Evolutionary conservation across 1,284 basidiomycete species (phyloP).

Genomic region (Vanrija sp.): DNA sequence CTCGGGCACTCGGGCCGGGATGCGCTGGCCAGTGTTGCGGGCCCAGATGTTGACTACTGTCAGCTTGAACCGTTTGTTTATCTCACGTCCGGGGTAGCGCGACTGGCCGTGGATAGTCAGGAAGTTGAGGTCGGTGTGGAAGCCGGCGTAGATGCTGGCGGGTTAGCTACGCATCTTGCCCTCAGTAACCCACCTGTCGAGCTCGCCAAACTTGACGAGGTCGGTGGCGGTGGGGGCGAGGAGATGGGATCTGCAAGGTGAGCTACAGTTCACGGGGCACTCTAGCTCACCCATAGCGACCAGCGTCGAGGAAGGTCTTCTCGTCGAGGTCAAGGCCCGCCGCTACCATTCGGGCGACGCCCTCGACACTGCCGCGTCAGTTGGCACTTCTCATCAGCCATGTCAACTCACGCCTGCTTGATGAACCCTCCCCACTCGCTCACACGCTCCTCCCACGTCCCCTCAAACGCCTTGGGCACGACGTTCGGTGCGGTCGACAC

Average conservation of each 20-base stretch:
- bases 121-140: constrained; percentile 61
- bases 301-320: constrained; percentile 67
- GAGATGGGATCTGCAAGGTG: constrained; percentile 64
- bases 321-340: constrained; percentile 69
- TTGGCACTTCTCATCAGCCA: background rate
- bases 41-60: constrained; percentile 71
- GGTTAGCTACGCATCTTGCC: background rate
- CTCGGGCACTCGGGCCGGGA: constrained; percentile 72
- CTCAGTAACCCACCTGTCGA: constrained; percentile 48
- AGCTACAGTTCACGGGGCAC: constrained; percentile 53
- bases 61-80: background rate
- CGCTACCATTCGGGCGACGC: constrained; percentile 75
- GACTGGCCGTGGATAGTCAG: constrained; percentile 84
- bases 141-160: constrained; percentile 78
- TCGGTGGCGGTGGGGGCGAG: constrained; percentile 89
- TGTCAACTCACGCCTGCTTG: constrained; percentile 67
- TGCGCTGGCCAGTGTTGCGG: constrained; percentile 80
- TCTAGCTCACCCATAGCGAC: constrained; percentile 69
- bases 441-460: constrained; percentile 63
- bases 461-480: constrained; percentile 60
- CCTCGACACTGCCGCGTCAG: constrained; percentile 60
- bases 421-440: constrained; percentile 78
- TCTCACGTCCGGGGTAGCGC: constrained; percentile 44
- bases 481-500: constrained; percentile 73
- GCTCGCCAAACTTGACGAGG: constrained; percentile 67